Percentiles rank a stretch among this genome's conserved stretches.
Conservation (phyloP, 208 protist species). For the Acanthamoeba royreba region DNA sequence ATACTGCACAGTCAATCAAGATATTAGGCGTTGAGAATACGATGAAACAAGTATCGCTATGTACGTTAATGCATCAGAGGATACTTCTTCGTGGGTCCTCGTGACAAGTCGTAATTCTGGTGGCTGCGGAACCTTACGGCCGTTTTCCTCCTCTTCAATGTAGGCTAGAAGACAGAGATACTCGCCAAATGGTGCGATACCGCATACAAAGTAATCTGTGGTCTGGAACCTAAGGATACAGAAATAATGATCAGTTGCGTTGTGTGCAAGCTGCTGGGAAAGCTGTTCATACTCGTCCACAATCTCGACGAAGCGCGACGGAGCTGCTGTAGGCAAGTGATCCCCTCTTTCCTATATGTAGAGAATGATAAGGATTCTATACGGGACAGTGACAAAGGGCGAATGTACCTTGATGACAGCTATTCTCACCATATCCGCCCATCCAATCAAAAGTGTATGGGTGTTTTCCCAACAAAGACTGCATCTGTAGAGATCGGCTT, state of each 20-base stretch:
- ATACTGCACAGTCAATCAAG: background rate
- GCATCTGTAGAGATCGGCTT: constrained; percentile 72
- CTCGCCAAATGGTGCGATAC: constrained; percentile 76
- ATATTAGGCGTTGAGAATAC: background rate
- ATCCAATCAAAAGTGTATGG: constrained; percentile 80
- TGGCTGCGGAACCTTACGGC: constrained; percentile 34
- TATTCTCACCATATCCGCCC: constrained; percentile 80
- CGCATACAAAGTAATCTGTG: constrained; percentile 78
- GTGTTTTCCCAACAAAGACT: constrained; percentile 74
- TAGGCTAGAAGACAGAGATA: constrained; percentile 81
- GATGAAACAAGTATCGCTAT: background rate
- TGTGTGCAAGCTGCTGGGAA: background rate
- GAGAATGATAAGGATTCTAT: background rate
- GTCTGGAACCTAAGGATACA: constrained; percentile 57
- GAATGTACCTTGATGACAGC: constrained; percentile 60
- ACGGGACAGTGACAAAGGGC: background rate
- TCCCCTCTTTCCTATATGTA: background rate
- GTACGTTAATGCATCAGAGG: constrained; percentile 77
- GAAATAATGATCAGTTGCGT: background rate
- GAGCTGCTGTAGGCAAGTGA: background rate
- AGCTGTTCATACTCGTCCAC: background rate
- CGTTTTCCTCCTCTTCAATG: constrained; percentile 56
- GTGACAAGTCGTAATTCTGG: constrained; percentile 80
- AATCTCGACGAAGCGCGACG: constrained; percentile 44
- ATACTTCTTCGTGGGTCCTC: constrained; percentile 74